Base-by-base conservation (phyloP, 1,284 basidiomycete species). In the Pyrrhoderma noxium region DNA sequence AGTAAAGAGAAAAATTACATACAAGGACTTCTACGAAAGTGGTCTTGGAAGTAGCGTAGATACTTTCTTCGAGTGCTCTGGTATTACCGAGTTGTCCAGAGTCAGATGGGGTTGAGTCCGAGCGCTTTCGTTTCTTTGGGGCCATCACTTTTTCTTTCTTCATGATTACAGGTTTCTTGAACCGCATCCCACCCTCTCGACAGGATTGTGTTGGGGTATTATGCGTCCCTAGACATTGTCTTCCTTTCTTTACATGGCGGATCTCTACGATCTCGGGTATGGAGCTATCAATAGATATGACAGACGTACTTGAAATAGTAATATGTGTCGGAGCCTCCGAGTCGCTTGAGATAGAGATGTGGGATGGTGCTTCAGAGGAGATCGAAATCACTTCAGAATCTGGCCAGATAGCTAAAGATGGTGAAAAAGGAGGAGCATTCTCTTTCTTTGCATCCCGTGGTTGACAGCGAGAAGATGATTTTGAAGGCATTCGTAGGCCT, bases 341-440 rank as follows among this genome's bases (percentile, higher is more conserved):
- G 7, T n/a, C 39, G 19, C 48, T 49, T 8, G 52, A 39, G 5
- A 45, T 47, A 3, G 50, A 46, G 16, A 54, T 54, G 39, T 50
- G 52, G 11, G 52, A 21, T n/a, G 31, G 52, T 7, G 47, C 22
- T 8, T 46, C 51, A 14, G 53, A 27, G 11, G 53, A 51, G 4
- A 55, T 47, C 27, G 44, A 51, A 21, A 47, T 51, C n/a, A 51
- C 36, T 7, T 55, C 53, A 8, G 49, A 21, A 23, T 43, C 40
- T n/a, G 25, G 40, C 16, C 7, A 16, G 38, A 22, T n/a, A 36
- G 7, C 25, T 14, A n/a, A 14, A n/a, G 27, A 16, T 23, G 35
- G 34, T 11, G 19, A 9, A 5, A 31, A 11, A 18, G 53, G 49
- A 21, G 53, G 53, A 13, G 49, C 53, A 31, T 55, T 55, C 45